A percentile compares a stretch with the other conserved stretches of the same genome.
These are phyloP conservation scores for Phytophthora citrophthora DNA, from an alignment of 352 stramenopile species.

Conservation along the genomic window DNA sequence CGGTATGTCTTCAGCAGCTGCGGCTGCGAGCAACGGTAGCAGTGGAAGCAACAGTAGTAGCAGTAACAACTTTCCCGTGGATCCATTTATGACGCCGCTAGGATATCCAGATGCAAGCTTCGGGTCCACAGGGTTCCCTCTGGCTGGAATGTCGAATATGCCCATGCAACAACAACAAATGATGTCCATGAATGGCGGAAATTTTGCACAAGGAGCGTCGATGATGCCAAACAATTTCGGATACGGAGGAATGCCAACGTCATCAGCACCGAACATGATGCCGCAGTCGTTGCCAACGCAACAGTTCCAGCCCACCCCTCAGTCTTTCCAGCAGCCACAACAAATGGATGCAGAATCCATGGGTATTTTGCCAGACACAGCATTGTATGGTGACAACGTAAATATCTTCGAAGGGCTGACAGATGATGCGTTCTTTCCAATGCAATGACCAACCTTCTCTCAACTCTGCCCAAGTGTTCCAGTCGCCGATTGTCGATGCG, in stretches of 20 bases:
- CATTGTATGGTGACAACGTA: constrained; percentile 57
- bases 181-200: constrained; percentile 56
- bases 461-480: constrained; percentile 33
- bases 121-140: constrained; percentile 42
- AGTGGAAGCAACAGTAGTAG: constrained; percentile 24
- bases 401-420: constrained; percentile 83
- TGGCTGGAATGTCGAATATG: constrained; percentile 51
- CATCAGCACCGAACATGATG: constrained; percentile 38
- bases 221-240: constrained; percentile 56
- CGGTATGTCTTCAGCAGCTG: constrained; percentile 37
- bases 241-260: constrained; percentile 38
- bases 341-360: constrained; percentile 25
- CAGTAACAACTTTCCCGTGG: constrained; percentile 53
- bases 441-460: constrained; percentile 52
- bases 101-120: constrained; percentile 46
- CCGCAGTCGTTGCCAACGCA: constrained; percentile 26
- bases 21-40: constrained; percentile 19
- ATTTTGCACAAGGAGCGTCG: constrained; percentile 35
- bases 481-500: constrained; percentile 27
- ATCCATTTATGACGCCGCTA: constrained; percentile 76
- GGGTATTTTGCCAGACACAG: constrained; percentile 30
- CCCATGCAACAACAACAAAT: constrained; percentile 44
- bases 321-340: constrained; percentile 39
- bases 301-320: constrained; percentile 32
- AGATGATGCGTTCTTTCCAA: constrained; percentile 77